These are phyloP conservation scores for Paulownia fortunei DNA, from an alignment of 257 asterid species.

Conservation along the genomic window DNA sequence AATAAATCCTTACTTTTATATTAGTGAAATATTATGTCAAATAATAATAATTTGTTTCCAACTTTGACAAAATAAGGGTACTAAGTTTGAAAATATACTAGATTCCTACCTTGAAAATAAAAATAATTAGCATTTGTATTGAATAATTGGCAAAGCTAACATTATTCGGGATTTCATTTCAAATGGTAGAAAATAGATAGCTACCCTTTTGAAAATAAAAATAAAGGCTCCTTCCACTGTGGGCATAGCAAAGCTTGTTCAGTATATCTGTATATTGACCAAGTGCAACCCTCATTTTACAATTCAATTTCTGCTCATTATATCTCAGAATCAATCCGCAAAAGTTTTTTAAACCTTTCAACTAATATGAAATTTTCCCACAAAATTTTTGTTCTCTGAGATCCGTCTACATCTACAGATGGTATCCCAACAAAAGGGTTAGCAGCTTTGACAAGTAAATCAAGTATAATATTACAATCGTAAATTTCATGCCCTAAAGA, in stretches of 20 bases:
- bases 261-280: background rate
- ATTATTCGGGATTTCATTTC: background rate
- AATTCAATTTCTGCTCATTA: conserved; percentile 16
- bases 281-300: conserved; percentile 19
- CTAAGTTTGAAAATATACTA: no score
- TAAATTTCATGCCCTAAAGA: conserved; percentile 18
- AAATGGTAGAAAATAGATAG: background rate
- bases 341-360: background rate
- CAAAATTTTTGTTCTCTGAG: conserved; percentile 25
- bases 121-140: no score
- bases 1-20: no score
- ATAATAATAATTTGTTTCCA: no score
- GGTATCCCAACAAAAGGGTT: conserved; percentile 6
- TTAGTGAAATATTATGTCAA: no score
- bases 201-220: background rate
- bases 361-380: conserved; percentile 28
- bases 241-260: conserved; percentile 4
- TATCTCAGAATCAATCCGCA: background rate
- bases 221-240: background rate
- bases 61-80: no score
- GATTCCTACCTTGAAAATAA: no score
- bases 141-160: no score
- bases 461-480: conserved; percentile 28
- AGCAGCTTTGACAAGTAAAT: conserved; percentile 33
- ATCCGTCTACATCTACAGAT: conserved; percentile 32